phyloP scores from a whole-genome alignment of 139 green algal species.

The Astrephomene gubernaculifera region DNA sequence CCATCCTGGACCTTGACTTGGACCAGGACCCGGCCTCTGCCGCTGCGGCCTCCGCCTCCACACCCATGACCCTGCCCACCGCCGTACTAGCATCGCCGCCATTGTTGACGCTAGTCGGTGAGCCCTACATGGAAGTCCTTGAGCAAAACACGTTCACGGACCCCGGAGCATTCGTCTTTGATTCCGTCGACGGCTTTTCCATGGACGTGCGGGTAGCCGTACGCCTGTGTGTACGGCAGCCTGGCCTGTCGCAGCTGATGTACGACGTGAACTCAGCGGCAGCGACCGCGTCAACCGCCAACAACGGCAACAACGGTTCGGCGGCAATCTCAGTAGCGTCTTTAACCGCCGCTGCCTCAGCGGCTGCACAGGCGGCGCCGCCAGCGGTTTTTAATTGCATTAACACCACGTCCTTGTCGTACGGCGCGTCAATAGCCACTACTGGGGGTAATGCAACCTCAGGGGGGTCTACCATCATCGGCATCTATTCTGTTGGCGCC shows the following conservation, averaged over 20 bases:
- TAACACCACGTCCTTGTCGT: background rate
- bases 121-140: conserved; percentile 19
- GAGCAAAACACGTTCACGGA: conserved; percentile 12
- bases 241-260: background rate
- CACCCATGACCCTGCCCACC: background rate
- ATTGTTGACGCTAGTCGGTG: conserved; percentile 1
- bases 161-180: conserved; percentile 14
- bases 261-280: background rate
- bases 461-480: background rate
- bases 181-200: conserved; percentile 20
- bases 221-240: background rate
- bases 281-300: too few species aligned
- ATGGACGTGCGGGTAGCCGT: background rate
- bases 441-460: background rate
- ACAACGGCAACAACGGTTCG: background rate
- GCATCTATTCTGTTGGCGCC: too few species aligned
- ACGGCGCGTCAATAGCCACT: background rate
- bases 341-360: background rate
- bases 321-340: background rate
- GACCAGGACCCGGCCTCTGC: background rate
- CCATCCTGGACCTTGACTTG: background rate
- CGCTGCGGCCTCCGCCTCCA: background rate
- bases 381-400: conserved; percentile 10
- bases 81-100: background rate
- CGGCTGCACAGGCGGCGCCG: background rate